Base-by-base conservation (phyloP, 148 eudicot species). In the Chenopodium album region DNA sequence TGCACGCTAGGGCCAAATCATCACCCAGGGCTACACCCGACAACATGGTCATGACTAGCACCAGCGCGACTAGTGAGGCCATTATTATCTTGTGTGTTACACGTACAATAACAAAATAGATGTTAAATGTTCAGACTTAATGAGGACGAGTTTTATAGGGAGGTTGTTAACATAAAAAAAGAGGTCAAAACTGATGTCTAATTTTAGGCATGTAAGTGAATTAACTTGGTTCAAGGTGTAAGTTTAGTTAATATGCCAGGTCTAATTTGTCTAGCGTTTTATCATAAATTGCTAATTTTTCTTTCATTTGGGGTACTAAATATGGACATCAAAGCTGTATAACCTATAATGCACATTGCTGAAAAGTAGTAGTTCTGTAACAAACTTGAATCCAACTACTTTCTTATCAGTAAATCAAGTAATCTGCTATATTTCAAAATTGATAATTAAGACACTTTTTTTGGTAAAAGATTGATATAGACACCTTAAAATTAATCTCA, bases 121-220 rank as follows among this genome's bases (percentile, higher is more conserved):
- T 26, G 26, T 26, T 26, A 26, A 37, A 62, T 77, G 71, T 0
- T 72, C 34, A 34, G n/a, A 67, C 44, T 37, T 44, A 3, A 60
- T 2, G 37, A 68, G 41, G 26, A 13, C 9, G 48, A 23, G 28
- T 20, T 83, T 75, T 84, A 84, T 84, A 84, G 34, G 44, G 76
- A 79, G 65, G 66, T 26, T 70, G 54, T 14, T 60, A 20, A 75
- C 20, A 56, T 10, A 52, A 52, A 52, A 73, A 60, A 59, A 9
- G 76, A 75, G 48, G 85, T 54, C 71, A 79, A 73, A 26, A 66
- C 8, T 41, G 69, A 84, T 78, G 29, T 60, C 79, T 84, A 80
- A 75, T 84, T 70, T 47, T 47, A 26, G 75, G 52, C 32, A 67
- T 84, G 86, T 75, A 50, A 75, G 86, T 79, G 54, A 79, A 80